Evolutionary conservation across 306 rosid genomes (phyloP).

Genomic region (Cucurbita moschata): DNA sequence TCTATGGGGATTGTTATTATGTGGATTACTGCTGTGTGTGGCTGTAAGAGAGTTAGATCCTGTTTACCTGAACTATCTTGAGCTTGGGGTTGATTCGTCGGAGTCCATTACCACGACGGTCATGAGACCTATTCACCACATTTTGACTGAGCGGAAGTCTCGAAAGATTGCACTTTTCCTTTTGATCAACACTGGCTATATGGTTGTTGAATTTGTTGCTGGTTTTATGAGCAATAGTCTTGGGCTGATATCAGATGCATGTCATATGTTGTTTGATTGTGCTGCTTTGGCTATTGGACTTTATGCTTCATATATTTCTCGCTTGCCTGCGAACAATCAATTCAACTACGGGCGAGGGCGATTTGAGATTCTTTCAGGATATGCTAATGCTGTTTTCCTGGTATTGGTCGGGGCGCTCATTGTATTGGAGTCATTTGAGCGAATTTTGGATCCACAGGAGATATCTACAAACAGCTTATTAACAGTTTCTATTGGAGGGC

Average conservation of each 20-base stretch:
- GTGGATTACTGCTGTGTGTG: constrained; percentile 55
- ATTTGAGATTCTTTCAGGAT: constrained; percentile 88
- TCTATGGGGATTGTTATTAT: constrained; percentile 72
- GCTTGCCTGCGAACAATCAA: constrained; percentile 68
- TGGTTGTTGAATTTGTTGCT: constrained; percentile 83
- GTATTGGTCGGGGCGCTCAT: constrained; percentile 87
- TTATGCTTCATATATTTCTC: constrained; percentile 87
- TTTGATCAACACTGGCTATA: constrained; percentile 65
- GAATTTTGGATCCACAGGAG: constrained; percentile 92
- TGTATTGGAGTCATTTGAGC: constrained; percentile 80
- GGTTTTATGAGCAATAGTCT: constrained; percentile 95
- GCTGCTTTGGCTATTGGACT: constrained; percentile 94
- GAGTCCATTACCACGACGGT: constrained; percentile 25
- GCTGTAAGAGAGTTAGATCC: constrained; percentile 79
- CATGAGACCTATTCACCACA: constrained; percentile 66
- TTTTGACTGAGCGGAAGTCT: constrained; percentile 82
- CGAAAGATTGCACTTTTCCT: constrained; percentile 85
- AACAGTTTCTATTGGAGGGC: constrained; percentile 79
- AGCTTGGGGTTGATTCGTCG: constrained; percentile 36
- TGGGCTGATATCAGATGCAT: constrained; percentile 85
- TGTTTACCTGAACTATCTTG: constrained; percentile 17
- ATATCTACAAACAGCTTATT: constrained; percentile 67
- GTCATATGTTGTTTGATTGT: constrained; percentile 98
- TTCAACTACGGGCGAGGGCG: constrained; percentile 83
- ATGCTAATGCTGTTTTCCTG: constrained; percentile 73